Evolutionary conservation across 2,329 filamentous ascomycete genomes (phyloP), one percentile per base, ranked within the genome.

Genomic region (Alternaria gansuensis): DNA sequence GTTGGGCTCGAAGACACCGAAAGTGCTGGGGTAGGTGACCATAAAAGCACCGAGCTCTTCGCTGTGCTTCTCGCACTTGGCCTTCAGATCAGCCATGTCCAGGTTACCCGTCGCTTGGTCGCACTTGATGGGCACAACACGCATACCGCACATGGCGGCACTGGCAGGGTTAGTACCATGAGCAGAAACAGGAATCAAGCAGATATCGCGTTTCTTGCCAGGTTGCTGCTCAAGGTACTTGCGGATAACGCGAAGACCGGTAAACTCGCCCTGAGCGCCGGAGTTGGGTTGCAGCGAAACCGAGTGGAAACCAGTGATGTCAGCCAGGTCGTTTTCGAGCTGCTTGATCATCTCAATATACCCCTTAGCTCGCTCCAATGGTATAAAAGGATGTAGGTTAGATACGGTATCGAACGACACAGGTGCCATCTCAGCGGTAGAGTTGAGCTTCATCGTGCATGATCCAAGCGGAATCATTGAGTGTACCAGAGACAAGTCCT

Each of bases 371-470:
- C 88, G 84, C 44, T 86, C 80, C 0, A 81, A 71, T 0, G 90
- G 90, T 36, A 88, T 86, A 71, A 93, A 92, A 0, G 94, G 94
- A 79, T 98, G 94, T 33, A 96, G 83, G 61, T 89, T 87, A 40
- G 90, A 85, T 72, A 93, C 92, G 49, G 89, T 87, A 0, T 88
- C 87, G 79, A 88, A 89, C 0, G 91, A 91, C 54, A 97, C 85
- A 7, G 93, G 90, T 14, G 91, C 85, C 94, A 98, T 97, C 81
- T 97, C 92, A 0, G 91, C 91, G 3, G 93, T 95, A 40, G 90
- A 91, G 77, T 97, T 97, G 52, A 97, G 87, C 83, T 98, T 98
- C 94, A 98, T 98, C 13, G 94, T 98, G 83, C 94, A 98, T 1
- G 94, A 97, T 21, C 94, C 94, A 1, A 98, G 86, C 2, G 94